Conservation (phyloP, 495 filamentous ascomycete genomes). For the Margaritispora aquatica region DNA sequence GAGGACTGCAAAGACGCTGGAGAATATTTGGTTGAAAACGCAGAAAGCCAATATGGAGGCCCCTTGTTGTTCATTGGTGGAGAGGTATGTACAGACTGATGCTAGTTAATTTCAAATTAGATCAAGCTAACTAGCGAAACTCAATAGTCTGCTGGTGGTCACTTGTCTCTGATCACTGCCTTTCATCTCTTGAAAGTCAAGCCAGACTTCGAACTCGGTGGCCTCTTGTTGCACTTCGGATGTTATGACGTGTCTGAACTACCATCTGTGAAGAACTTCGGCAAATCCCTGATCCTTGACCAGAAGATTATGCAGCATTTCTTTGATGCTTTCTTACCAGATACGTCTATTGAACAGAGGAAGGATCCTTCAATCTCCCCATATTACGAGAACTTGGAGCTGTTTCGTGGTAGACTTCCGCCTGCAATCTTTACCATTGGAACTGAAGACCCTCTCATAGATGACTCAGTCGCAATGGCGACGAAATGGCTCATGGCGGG, state of each 20-base stretch:
- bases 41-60: slow-evolving; percentile 32
- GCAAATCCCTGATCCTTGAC: slow-evolving; percentile 33
- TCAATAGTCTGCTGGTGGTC: slow-evolving; percentile 37
- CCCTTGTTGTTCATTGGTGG: slow-evolving; percentile 32
- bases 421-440: slow-evolving; percentile 46
- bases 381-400: slow-evolving; percentile 38
- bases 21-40: slow-evolving; percentile 44
- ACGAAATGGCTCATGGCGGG: slow-evolving; percentile 45
- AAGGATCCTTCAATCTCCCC: slow-evolving; percentile 34
- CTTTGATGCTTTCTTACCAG: slow-evolving; percentile 36
- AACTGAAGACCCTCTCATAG: slow-evolving; percentile 46
- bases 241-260: slow-evolving; percentile 37
- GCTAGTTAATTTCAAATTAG: not conserved
- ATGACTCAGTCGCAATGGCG: slow-evolving; percentile 49
- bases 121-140: not conserved
- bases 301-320: slow-evolving; percentile 34
- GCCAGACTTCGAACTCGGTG: slow-evolving; percentile 32
- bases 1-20: slow-evolving; percentile 48
- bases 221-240: slow-evolving; percentile 42
- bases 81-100: slow-evolving; percentile 20
- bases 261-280: slow-evolving; percentile 27
- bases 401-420: slow-evolving; percentile 34
- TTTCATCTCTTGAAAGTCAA: slow-evolving; percentile 37
- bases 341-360: slow-evolving; percentile 29
- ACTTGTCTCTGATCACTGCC: slow-evolving; percentile 36